Conservation (phyloP, 139 green algal genomes). For the Raphidocelis subcapitata region DNA sequence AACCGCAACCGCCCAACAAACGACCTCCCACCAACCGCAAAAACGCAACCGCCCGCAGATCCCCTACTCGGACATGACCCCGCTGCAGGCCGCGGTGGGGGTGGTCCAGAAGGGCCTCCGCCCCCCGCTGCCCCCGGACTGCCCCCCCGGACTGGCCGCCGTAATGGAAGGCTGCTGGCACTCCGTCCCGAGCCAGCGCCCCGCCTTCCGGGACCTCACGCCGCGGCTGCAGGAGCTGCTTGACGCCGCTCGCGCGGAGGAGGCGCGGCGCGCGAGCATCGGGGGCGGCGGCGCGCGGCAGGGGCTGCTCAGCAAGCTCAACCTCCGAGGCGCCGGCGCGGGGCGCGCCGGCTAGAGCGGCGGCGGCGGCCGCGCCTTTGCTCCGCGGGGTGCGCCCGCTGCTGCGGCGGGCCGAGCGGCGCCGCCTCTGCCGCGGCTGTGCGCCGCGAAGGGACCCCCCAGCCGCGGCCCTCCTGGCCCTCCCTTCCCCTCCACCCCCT, state of each 20-base stretch:
- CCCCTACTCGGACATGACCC: slow-evolving; percentile 93
- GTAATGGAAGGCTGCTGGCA: slow-evolving; percentile 87
- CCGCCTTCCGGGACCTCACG: slow-evolving; percentile 61
- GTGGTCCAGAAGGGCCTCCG: slow-evolving; percentile 98
- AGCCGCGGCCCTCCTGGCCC: too few species aligned
- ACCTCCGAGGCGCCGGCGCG: too few species aligned
- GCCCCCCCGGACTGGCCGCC: slow-evolving; percentile 62
- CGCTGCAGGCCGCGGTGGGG: slow-evolving; percentile 84
- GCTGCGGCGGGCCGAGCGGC: too few species aligned
- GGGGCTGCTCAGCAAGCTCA: slow-evolving; percentile 33
- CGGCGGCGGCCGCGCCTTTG: too few species aligned
- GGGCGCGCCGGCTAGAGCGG: too few species aligned
- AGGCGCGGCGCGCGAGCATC: slow-evolving; percentile 5
- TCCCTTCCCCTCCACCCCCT: too few species aligned
- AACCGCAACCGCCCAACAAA: too few species aligned
- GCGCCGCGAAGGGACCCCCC: too few species aligned
- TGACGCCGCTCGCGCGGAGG: slow-evolving; percentile 17
- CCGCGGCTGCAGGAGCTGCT: slow-evolving; percentile 43
- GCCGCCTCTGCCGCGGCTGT: too few species aligned
- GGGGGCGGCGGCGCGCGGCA: slow-evolving; percentile 7
- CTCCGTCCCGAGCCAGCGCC: slow-evolving; percentile 33
- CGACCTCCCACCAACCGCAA: too few species aligned
- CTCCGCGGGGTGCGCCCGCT: too few species aligned
- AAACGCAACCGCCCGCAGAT: too few species aligned
- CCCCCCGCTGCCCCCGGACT: slow-evolving; percentile 70